Base-by-base conservation (phyloP, 2,329 filamentous ascomycete species). In the Keithomyces neogunnii region DNA sequence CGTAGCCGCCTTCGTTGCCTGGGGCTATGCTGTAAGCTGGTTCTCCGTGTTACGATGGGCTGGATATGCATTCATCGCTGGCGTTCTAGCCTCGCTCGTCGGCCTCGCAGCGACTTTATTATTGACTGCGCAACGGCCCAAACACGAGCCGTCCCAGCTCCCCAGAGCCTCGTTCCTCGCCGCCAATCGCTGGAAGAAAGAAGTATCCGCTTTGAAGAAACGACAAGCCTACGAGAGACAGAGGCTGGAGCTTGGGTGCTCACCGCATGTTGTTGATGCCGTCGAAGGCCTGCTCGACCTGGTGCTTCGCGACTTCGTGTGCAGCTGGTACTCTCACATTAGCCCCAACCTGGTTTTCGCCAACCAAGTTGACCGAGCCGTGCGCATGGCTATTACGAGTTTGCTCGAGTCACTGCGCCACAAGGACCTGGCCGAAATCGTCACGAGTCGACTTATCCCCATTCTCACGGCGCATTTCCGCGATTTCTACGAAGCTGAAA, bases 401-500 rank as follows among this genome's bases (percentile, higher is more conserved):
- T 72, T 97, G 55, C 80, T 82, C 53, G 86, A 90, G 62, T 81
- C 85, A 55, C 70, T 96, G 42, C 73, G 84, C 53, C 78, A 82
- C 38, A 78, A 91, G 59, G 93, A 99, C 68, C 70, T 96, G 56
- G 88, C 93, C 47, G 91, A 93, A 60, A 75, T 92, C 45, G 75
- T 88, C 45, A 90, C 92, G 19, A 88, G 86, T 55, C 84, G 86
- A 38, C 77, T 97, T 45, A 85, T 96, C 39, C 95, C 95, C 10
- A 83, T 97, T 53, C 67, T 99, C 58, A 97, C 92, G 32, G 77
- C 82, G 8, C 93, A 99, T 68, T 82, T 99, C 60, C 88, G 82
- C 58, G 89, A 96, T 58, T 96, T 96, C 60, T 89, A 91, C 66
- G 84, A 93, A 57, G 93, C 93, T 1, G 93, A 99, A 71, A 81